A percentile compares a stretch with the other conserved stretches of the same genome.
Conservation (phyloP, 768 basidiomycete species). For the Leccinum subgranulosum region DNA sequence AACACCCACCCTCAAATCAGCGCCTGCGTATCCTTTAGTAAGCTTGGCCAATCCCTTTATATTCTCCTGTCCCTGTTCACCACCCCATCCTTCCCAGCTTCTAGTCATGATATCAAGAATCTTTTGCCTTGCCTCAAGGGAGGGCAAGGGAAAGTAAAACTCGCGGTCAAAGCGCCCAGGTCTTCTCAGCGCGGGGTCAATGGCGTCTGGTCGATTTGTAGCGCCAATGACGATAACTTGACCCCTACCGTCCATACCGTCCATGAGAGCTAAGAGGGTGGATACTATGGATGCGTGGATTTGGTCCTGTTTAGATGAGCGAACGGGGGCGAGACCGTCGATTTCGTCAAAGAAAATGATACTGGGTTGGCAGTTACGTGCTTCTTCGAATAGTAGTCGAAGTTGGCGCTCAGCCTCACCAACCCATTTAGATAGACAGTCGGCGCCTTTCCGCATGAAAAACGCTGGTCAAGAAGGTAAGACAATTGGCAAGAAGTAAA, state of each 20-base stretch:
- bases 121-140: conserved; percentile 77
- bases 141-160: conserved; percentile 95
- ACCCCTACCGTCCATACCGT: conserved; percentile 98
- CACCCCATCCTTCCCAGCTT: conserved; percentile 84
- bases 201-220: conserved; percentile 96
- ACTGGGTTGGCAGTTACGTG: conserved; percentile 84
- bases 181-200: conserved; percentile 91
- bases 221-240: conserved; percentile 98
- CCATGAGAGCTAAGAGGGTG: conserved; percentile 95
- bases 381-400: conserved; percentile 93
- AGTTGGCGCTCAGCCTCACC: conserved; percentile 98
- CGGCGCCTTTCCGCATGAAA: conserved; percentile 99
- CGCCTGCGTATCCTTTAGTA: conserved; percentile 97
- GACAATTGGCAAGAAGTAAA: background rate
- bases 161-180: conserved; percentile 97
- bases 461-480: conserved; percentile 59
- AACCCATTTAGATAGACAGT: conserved; percentile 98
- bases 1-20: conserved; percentile 80
- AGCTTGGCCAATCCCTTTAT: conserved; percentile 73
- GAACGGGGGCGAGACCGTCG: conserved; percentile 95
- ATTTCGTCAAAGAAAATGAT: conserved; percentile 99
- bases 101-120: conserved; percentile 89
- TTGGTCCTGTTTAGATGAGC: conserved; percentile 98
- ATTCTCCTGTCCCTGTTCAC: conserved; percentile 44
- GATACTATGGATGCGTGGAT: conserved; percentile 98